phyloP scores from a whole-genome alignment of 2,329 filamentous ascomycete genomes.

The Alternaria sp. region DNA sequence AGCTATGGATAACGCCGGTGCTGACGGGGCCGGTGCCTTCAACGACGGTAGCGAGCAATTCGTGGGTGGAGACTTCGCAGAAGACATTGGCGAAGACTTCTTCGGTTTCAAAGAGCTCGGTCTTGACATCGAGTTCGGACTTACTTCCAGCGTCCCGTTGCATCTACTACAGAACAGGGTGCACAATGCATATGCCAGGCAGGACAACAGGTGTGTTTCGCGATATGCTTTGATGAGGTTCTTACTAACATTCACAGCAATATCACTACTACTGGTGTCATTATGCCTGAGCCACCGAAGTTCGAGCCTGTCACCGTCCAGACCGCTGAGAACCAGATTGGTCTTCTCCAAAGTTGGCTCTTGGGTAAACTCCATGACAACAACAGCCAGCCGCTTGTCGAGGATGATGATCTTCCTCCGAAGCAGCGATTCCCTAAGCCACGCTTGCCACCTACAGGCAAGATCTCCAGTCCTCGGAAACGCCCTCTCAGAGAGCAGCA shows the following conservation, averaged over 20 bases:
- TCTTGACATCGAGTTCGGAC: constrained; percentile 87
- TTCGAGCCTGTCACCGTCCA: constrained; percentile 81
- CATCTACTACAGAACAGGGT: constrained; percentile 93
- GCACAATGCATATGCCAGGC: constrained; percentile 81
- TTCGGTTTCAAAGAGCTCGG: constrained; percentile 97
- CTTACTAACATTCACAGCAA: constrained; percentile 55
- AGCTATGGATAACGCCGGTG: constrained; percentile 76
- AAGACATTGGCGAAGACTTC: constrained; percentile 98
- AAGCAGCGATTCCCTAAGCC: constrained; percentile 79
- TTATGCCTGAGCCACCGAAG: constrained; percentile 72
- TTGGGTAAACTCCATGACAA: constrained; percentile 85
- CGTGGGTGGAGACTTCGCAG: constrained; percentile 93
- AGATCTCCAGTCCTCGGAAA: constrained; percentile 86
- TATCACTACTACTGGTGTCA: constrained; percentile 62
- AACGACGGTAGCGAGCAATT: constrained; percentile 98
- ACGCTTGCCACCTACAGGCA: constrained; percentile 73
- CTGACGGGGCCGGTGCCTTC: constrained; percentile 88
- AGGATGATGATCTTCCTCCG: constrained; percentile 91
- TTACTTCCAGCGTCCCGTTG: constrained; percentile 87
- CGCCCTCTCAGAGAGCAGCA: constrained; percentile 81
- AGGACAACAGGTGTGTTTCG: constrained; percentile 63
- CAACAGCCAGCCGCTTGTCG: constrained; percentile 79
- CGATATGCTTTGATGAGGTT: neutral
- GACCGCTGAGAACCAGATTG: constrained; percentile 79
- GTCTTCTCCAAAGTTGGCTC: constrained; percentile 90